Conservation (phyloP, 495 filamentous ascomycete species). For the Penicillium subrubescens region DNA sequence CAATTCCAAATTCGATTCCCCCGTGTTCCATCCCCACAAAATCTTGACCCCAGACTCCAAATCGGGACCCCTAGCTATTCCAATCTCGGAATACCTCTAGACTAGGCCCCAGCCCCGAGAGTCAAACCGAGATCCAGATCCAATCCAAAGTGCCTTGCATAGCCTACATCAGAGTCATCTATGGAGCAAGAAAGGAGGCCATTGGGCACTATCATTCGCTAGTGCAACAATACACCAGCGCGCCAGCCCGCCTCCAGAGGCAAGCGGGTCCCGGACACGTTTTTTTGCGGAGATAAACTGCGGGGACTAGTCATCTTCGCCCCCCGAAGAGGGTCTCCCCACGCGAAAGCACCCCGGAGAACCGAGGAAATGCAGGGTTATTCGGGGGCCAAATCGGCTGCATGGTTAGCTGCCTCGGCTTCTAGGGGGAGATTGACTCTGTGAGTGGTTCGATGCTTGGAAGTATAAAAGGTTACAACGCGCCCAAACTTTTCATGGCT, state of each 20-base stretch:
- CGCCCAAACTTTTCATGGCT: constrained; percentile 5
- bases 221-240: no score
- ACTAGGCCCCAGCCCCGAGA: not conserved
- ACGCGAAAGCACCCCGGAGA: constrained; percentile 3
- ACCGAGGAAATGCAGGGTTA: constrained; percentile 3
- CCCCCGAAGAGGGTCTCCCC: constrained; percentile 7
- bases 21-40: not conserved
- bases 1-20: constrained; percentile 4
- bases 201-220: constrained; percentile 9
- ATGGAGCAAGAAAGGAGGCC: not conserved
- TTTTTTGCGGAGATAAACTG: constrained; percentile 13
- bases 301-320: constrained; percentile 4
- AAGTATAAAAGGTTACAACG: constrained; percentile 10
- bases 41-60: constrained; percentile 3
- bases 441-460: not conserved
- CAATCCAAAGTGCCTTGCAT: constrained; percentile 5
- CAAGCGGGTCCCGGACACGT: constrained; percentile 12
- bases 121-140: not conserved
- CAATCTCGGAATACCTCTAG: not conserved
- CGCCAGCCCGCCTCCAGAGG: not conserved
- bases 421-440: not conserved
- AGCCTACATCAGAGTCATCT: not conserved
- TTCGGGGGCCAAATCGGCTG: constrained; percentile 6
- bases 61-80: not conserved
- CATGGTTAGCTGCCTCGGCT: constrained; percentile 4